These are phyloP conservation scores for Globisporangium polare DNA, from an alignment of 352 stramenopile species.

Conservation along the genomic window DNA sequence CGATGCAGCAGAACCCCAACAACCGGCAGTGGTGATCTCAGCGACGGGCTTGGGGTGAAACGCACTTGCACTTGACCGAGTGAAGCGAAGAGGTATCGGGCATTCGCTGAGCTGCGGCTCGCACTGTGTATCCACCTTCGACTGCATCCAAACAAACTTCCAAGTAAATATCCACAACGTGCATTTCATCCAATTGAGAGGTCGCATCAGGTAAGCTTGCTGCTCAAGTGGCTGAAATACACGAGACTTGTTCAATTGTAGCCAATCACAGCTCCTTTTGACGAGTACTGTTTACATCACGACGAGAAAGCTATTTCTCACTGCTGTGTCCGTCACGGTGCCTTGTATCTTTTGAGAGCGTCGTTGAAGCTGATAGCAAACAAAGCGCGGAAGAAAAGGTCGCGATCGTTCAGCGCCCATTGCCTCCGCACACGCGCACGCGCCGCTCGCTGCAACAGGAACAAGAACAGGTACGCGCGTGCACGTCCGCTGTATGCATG, in stretches of 20 bases:
- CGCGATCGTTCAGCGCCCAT: conserved; percentile 4
- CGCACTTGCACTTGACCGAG: neutral
- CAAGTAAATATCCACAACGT: conserved; percentile 4
- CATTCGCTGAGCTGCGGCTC: neutral
- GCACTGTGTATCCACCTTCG: neutral
- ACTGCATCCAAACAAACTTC: neutral
- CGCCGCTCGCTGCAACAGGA: neutral
- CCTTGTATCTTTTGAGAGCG: conserved; percentile 8
- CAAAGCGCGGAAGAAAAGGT: conserved; percentile 13
- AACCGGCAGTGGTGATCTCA: conserved; percentile 33
- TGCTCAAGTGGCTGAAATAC: neutral
- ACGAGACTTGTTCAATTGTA: neutral
- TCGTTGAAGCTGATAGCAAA: conserved; percentile 3
- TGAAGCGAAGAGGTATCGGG: neutral
- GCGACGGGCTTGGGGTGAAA: no score
- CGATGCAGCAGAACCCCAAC: conserved; percentile 42
- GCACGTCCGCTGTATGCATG: neutral
- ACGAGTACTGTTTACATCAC: neutral
- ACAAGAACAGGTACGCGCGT: neutral
- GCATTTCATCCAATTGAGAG: neutral
- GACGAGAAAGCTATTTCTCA: neutral
- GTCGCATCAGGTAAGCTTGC: neutral
- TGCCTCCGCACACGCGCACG: neutral
- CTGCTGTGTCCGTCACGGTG: conserved; percentile 1
- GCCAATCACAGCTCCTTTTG: neutral